phyloP scores from a whole-genome alignment of 352 stramenopile genomes.

The Phytophthora cryptogea region DNA sequence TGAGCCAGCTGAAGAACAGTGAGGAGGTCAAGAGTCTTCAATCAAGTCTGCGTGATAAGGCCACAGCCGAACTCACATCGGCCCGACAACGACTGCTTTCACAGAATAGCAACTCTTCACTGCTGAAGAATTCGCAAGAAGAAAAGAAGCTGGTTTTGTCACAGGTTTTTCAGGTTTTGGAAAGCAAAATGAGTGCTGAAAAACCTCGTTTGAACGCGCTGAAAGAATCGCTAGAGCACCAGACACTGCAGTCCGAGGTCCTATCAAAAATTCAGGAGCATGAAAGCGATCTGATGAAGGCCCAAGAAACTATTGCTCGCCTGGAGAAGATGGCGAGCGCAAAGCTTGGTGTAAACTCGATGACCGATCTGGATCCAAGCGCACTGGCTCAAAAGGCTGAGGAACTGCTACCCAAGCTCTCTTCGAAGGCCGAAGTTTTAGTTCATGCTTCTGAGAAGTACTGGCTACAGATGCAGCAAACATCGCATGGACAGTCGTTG shows the following conservation, averaged over 20 bases:
- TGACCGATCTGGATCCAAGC: conserved; percentile 59
- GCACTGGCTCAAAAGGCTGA: conserved; percentile 67
- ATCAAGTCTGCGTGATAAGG: conserved; percentile 47
- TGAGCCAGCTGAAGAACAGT: conserved; percentile 68
- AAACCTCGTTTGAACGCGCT: conserved; percentile 46
- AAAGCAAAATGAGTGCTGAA: conserved; percentile 53
- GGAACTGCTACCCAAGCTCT: conserved; percentile 63
- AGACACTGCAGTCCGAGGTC: conserved; percentile 50
- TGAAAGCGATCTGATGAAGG: conserved; percentile 60
- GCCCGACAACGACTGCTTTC: conserved; percentile 22
- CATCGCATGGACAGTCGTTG: conserved; percentile 62
- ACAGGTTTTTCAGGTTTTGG: conserved; percentile 64
- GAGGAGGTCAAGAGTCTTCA: conserved; percentile 59
- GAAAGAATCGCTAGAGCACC: conserved; percentile 42
- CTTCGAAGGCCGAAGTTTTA: conserved; percentile 49
- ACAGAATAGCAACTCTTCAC: conserved; percentile 8
- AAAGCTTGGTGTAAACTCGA: conserved; percentile 62
- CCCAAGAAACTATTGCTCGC: conserved; percentile 55
- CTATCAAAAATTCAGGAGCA: conserved; percentile 60
- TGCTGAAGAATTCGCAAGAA: conserved; percentile 18
- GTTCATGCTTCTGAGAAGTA: conserved; percentile 76
- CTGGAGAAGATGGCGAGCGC: conserved; percentile 65
- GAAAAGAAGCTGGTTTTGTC: conserved; percentile 63
- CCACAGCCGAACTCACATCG: conserved; percentile 48
- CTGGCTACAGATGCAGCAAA: conserved; percentile 72